Percentiles rank a stretch among this genome's conserved stretches.
phyloP scores from a whole-genome alignment of 139 green algal species.

The Astrephomene gubernaculifera region DNA sequence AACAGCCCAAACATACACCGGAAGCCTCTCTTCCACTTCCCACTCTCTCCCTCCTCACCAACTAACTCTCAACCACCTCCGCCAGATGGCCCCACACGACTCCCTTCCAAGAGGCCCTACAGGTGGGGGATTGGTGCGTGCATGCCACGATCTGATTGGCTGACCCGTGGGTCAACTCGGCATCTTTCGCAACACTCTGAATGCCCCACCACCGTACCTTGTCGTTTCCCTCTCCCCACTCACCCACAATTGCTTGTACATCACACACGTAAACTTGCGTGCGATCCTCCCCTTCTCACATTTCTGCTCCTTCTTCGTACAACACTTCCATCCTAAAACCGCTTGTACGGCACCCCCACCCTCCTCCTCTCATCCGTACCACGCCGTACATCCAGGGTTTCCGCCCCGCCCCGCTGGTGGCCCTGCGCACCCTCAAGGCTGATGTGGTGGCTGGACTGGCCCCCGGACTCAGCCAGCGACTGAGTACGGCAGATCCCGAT shows the following conservation, averaged over 20 bases:
- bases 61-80: background rate
- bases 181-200: background rate
- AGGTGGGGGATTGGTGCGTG: too few relatives aligned
- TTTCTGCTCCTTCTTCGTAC: background rate
- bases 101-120: constrained; percentile 46
- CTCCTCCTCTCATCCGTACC: background rate
- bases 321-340: background rate
- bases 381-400: constrained; percentile 33
- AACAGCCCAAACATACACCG: background rate
- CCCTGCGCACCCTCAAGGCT: constrained; percentile 68
- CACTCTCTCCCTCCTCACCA: background rate
- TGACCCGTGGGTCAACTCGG: background rate
- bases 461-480: constrained; percentile 40
- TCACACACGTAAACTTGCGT: background rate
- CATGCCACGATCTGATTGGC: too few relatives aligned
- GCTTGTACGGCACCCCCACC: background rate
- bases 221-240: background rate
- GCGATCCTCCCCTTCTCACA: background rate
- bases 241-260: background rate
- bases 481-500: constrained; percentile 30
- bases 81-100: constrained; percentile 57
- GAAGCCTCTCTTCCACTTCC: background rate
- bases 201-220: background rate
- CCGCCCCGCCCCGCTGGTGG: constrained; percentile 52
- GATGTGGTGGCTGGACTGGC: constrained; percentile 64